Evolutionary conservation across 106 monocot species (phyloP).

Genomic region (Agapanthus africanus): DNA sequence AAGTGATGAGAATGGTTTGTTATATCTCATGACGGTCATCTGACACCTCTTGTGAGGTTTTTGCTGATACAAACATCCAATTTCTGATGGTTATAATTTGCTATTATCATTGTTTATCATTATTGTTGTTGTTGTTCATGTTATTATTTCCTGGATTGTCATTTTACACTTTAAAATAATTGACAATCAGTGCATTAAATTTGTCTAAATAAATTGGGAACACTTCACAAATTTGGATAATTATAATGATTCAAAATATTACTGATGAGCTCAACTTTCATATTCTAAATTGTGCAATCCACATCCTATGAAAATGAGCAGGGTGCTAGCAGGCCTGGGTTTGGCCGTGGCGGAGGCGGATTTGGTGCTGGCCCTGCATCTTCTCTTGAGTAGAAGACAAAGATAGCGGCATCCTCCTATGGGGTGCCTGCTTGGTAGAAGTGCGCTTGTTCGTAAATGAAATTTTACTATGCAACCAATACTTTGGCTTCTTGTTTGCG

Average conservation of each 20-base stretch:
- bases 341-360: conserved; percentile 50
- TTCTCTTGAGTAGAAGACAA: conserved; percentile 31
- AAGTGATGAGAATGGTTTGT: conserved; percentile 26
- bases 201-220: too few species aligned
- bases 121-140: background rate
- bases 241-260: too few species aligned
- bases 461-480: too few species aligned
- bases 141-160: background rate
- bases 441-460: too few species aligned
- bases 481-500: too few species aligned
- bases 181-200: too few species aligned
- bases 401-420: too few species aligned
- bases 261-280: too few species aligned
- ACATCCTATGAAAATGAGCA: conserved; percentile 14
- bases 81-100: conserved; percentile 27
- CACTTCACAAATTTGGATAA: too few species aligned
- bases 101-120: background rate
- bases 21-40: conserved; percentile 33
- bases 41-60: conserved; percentile 18
- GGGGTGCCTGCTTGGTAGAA: too few species aligned
- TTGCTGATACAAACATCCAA: conserved; percentile 11
- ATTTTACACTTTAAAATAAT: too few species aligned
- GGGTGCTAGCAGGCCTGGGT: conserved; percentile 42
- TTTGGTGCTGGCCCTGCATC: conserved; percentile 29
- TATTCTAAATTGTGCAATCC: too few species aligned